phyloP scores from a whole-genome alignment of 257 asterid genomes.

The Solanum chmielewskii region DNA sequence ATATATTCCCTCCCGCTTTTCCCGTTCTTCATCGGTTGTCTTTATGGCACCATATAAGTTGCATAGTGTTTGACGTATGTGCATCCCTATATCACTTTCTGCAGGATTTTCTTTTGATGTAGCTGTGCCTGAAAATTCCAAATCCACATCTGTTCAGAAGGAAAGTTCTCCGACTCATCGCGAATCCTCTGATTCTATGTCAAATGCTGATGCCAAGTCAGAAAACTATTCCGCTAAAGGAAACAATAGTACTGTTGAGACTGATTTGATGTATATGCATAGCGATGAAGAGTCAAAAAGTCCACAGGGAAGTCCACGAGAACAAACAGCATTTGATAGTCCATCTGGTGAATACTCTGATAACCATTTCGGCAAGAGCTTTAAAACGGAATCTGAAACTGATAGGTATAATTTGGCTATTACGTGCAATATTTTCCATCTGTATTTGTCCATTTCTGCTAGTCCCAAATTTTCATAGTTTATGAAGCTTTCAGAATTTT shows the following conservation, averaged over 20 bases:
- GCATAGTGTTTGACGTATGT: background rate
- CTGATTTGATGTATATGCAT: conserved; percentile 39
- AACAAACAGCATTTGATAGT: conserved; percentile 45
- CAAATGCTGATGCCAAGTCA: conserved; percentile 42
- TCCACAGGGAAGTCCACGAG: conserved; percentile 61
- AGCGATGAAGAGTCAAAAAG: conserved; percentile 84
- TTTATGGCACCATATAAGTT: background rate
- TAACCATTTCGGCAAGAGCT: conserved; percentile 49
- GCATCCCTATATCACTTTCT: background rate
- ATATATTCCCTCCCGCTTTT: background rate
- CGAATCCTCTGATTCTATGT: conserved; percentile 45
- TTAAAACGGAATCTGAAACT: conserved; percentile 64
- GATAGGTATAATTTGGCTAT: conserved; percentile 38
- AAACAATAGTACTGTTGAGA: conserved; percentile 33
- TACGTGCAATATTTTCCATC: background rate
- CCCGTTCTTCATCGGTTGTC: background rate
- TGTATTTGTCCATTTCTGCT: background rate
- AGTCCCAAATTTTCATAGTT: background rate
- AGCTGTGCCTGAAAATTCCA: conserved; percentile 38
- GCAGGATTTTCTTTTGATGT: conserved; percentile 83
- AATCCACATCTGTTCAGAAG: conserved; percentile 26
- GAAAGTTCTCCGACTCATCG: conserved; percentile 52
- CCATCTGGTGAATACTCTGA: conserved; percentile 61
- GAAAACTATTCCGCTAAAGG: conserved; percentile 39
- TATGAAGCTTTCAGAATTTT: background rate